Conservation (phyloP, 192 early-diverging fungal species). For the Umbelopsis ramanniana region DNA sequence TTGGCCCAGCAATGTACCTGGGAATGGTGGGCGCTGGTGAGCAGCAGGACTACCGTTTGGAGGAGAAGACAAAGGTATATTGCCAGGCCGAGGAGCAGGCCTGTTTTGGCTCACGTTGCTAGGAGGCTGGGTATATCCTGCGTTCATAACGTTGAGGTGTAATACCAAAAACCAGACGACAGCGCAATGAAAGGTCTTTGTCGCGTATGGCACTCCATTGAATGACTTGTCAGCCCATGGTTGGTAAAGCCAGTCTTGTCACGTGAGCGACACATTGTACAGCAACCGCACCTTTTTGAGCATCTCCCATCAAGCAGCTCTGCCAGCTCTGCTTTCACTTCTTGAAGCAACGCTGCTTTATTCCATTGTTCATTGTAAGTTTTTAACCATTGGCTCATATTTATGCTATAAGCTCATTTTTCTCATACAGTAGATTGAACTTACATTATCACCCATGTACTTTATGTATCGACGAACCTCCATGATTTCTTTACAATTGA, state of each 20-base stretch:
- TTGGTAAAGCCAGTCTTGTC: background rate
- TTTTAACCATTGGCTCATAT: too few relatives aligned
- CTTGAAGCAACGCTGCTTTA: too few relatives aligned
- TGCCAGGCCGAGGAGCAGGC: background rate
- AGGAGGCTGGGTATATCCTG: conserved; percentile 1
- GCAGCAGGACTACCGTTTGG: conserved; percentile 6
- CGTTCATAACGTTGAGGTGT: background rate
- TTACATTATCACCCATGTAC: too few relatives aligned
- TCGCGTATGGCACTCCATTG: background rate
- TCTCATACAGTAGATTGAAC: too few relatives aligned
- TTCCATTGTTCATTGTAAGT: too few relatives aligned
- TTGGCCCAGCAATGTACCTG: background rate
- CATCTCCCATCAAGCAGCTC: background rate
- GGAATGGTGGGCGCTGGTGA: conserved; percentile 13
- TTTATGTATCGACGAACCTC: too few relatives aligned
- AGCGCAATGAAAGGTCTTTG: background rate
- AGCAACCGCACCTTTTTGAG: too few relatives aligned
- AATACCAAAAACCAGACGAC: background rate
- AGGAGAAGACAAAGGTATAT: background rate
- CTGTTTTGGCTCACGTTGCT: background rate
- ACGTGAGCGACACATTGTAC: background rate
- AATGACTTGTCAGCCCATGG: conserved; percentile 3
- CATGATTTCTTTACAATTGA: too few relatives aligned
- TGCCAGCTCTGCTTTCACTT: background rate
- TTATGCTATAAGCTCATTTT: too few relatives aligned